Base-by-base conservation (phyloP, 768 basidiomycete species). In the Grammothele lineata region DNA sequence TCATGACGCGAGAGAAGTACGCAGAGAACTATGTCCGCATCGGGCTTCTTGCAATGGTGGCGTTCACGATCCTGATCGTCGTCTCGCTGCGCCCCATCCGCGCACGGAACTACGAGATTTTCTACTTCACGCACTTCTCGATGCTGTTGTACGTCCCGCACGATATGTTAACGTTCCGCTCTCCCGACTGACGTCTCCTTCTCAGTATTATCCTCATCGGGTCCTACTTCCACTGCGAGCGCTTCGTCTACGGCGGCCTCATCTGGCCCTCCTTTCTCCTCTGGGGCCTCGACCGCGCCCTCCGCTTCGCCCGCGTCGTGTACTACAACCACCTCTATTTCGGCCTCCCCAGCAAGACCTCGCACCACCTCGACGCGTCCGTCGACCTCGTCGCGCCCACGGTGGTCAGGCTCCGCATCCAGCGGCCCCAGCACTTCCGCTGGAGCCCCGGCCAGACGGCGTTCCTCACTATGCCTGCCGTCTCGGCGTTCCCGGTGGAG, bases 361-460 rank as follows among this genome's bases (percentile, higher is more conserved):
- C 50, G 38, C 43, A 61, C 19, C 59, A 22, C 21, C 50, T 70
- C 43, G 64, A 72, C 34, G 73, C 72, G 0, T 54, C 54, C 18
- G 66, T 69, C 1, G 75, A 78, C 46, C 53, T 73, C 2, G 59
- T 79, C 22, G 72, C 73, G 5, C 68, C 69, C 2, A 65, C 66
- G 47, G 70, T 77, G 54, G 56, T 83, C 21, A 74, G 75, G 15
- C 58, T 83, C 11, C 66, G 68, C 15, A 56, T 80, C 23, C 56
- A 58, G 27, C 70, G 74, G 17, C 72, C 74, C 22, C 61, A 70
- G 14, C 69, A 69, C 53, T 76, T 83, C 66, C 66, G 63, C 18
- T 78, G 76, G 76, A 56, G 58, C 4, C 70, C 82, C 0, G 82
- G 81, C 7, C 82, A 83, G 60, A 69, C 70, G 27, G 74, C 70